Evolutionary conservation across 768 basidiomycete species (phyloP).

Genomic region (Leccinum truebloodii): DNA sequence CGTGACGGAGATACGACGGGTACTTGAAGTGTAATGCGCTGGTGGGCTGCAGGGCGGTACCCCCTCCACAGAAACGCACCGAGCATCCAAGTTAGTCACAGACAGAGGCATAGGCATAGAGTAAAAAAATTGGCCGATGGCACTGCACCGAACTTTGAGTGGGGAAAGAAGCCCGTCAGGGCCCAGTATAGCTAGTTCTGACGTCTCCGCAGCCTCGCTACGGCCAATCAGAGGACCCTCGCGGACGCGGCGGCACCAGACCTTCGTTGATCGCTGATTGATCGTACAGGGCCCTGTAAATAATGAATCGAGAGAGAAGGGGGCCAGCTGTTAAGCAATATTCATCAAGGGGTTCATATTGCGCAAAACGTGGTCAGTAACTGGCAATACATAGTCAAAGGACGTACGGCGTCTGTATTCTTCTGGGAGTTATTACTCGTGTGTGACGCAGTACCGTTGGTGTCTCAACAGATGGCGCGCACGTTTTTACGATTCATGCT

Average conservation of each 20-base stretch:
- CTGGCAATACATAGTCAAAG: not conserved
- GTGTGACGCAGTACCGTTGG: slow-evolving; percentile 6
- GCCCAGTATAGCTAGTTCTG: slow-evolving; percentile 6
- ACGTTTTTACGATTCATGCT: not conserved
- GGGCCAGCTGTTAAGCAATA: not conserved
- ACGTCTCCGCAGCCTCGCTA: no score
- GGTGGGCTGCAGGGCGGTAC: not conserved
- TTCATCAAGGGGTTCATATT: not conserved
- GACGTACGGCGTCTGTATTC: slow-evolving; percentile 11
- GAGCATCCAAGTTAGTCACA: not conserved
- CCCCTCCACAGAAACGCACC: slow-evolving; percentile 3
- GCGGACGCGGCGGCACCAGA: slow-evolving; percentile 14
- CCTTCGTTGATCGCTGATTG: slow-evolving; percentile 16
- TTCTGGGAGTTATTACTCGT: slow-evolving; percentile 5
- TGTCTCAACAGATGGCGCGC: slow-evolving; percentile 1
- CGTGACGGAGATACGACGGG: slow-evolving; percentile 4
- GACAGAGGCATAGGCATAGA: not conserved
- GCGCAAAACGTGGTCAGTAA: not conserved
- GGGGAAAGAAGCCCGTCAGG: slow-evolving; percentile 3
- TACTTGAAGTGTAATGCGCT: slow-evolving; percentile 2
- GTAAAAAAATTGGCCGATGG: slow-evolving; percentile 3
- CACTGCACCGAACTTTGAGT: slow-evolving; percentile 21
- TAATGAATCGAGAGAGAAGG: not conserved
- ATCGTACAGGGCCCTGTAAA: slow-evolving; percentile 3
- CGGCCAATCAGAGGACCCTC: slow-evolving; percentile 5